Base-by-base conservation (phyloP, 2,329 filamentous ascomycete genomes). In the Niveomyces coronatus region DNA sequence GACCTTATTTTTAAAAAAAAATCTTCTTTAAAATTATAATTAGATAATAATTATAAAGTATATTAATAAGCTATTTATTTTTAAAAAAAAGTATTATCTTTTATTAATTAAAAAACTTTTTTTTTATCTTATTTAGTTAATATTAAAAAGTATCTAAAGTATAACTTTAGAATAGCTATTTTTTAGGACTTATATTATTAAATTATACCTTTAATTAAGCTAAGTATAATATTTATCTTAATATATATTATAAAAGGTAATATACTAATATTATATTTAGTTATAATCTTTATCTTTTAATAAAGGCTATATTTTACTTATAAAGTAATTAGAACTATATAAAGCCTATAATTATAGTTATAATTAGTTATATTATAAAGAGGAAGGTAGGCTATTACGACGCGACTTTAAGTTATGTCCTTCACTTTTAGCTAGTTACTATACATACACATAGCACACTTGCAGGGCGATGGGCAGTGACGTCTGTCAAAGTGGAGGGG, bases 21-120 rank as follows among this genome's bases (percentile, higher is more conserved):
- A n/a, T n/a, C n/a, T n/a, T n/a, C n/a, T n/a, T n/a, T n/a, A n/a
- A n/a, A n/a, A n/a, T n/a, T n/a, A n/a, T n/a, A n/a, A n/a, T n/a
- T n/a, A n/a, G n/a, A n/a, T n/a, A n/a, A n/a, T n/a, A n/a, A n/a
- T n/a, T n/a, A n/a, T n/a, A n/a, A n/a, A n/a, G n/a, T n/a, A n/a
- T n/a, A n/a, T n/a, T n/a, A n/a, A n/a, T n/a, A n/a, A 39, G 37
- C 37, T 39, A 34, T 34, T 30, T 17, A 27, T 28, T 6, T 23
- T 29, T 14, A 33, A 34, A 34, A 9, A 24, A 29, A 34, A 34
- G 24, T 3, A 24, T 18, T 11, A 5, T 9, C n/a, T 9, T 9
- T 17, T 10, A 13, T 13, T 18, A 31, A 13, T 18, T 22, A 28
- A 23, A 30, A 9, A 16, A 17, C 16, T 29, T 22, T 23, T 14